phyloP scores from a whole-genome alignment of 2,329 filamentous ascomycete species.

The Magnaporthales sp. region DNA sequence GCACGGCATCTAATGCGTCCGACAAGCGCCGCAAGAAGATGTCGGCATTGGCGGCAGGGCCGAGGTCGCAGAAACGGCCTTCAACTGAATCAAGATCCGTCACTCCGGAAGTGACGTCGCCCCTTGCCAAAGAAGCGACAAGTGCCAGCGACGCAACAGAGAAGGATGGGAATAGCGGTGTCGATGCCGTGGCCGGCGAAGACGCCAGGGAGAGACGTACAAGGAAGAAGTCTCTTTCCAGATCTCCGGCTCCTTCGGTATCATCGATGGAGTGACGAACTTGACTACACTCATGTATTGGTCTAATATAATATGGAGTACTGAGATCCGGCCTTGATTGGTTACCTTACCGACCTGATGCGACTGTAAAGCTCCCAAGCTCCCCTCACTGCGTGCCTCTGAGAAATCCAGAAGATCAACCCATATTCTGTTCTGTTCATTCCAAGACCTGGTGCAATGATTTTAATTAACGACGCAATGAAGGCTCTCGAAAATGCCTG shows the following conservation, averaged over 20 bases:
- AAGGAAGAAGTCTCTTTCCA: neutral
- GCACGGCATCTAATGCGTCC: slow-evolving; percentile 36
- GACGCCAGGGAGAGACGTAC: neutral
- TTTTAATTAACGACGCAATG: too few species aligned
- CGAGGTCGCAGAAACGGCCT: slow-evolving; percentile 28
- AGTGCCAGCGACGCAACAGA: slow-evolving; percentile 10
- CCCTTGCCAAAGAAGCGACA: slow-evolving; percentile 38
- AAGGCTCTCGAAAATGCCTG: too few species aligned
- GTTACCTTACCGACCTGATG: neutral
- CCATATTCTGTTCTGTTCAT: too few species aligned
- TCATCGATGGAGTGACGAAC: neutral
- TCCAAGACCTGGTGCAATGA: too few species aligned
- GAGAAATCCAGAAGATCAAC: too few species aligned
- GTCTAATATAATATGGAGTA: neutral
- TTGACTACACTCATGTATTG: neutral
- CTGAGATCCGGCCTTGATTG: neutral
- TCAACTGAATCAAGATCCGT: slow-evolving; percentile 41
- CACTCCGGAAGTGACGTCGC: slow-evolving; percentile 46
- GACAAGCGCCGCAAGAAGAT: slow-evolving; percentile 44
- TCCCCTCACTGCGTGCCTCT: too few species aligned
- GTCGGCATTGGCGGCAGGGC: slow-evolving; percentile 22
- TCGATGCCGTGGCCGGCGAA: neutral
- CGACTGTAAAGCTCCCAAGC: neutral
- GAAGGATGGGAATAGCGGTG: neutral
- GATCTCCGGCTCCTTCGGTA: neutral